Percentiles rank a stretch among this genome's conserved stretches.
These are phyloP conservation scores for Talaromyces proteolyticus DNA, from an alignment of 495 filamentous ascomycete genomes.

Conservation along the genomic window DNA sequence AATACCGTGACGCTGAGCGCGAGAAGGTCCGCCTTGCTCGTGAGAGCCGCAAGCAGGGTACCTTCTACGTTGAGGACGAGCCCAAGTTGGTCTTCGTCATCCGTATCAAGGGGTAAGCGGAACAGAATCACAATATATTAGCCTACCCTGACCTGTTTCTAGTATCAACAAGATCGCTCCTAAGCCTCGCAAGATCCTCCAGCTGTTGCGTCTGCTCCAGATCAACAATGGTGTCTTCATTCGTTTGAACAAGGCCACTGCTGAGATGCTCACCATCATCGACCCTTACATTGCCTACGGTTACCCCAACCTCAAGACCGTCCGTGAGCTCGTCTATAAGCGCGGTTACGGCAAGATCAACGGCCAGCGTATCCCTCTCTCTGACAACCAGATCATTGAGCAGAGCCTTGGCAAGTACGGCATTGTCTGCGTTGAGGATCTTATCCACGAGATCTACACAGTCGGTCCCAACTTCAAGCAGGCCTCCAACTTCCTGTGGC, in stretches of 20 bases:
- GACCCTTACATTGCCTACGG: slow-evolving; percentile 98
- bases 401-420: slow-evolving; percentile 93
- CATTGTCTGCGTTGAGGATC: slow-evolving; percentile 98
- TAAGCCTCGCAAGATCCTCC: slow-evolving; percentile 99
- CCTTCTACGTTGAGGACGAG: slow-evolving; percentile 90
- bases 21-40: slow-evolving; percentile 94
- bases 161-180: slow-evolving; percentile 99
- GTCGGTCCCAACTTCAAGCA: slow-evolving; percentile 99
- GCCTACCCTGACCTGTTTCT: background rate
- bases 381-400: slow-evolving; percentile 98
- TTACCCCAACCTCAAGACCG: slow-evolving; percentile 97
- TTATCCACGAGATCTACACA: slow-evolving; percentile 98
- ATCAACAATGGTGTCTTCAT: slow-evolving; percentile 99
- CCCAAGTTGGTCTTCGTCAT: slow-evolving; percentile 96
- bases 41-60: slow-evolving; percentile 83
- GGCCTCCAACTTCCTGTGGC: slow-evolving; percentile 99
- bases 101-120: slow-evolving; percentile 89
- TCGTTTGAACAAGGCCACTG: slow-evolving; percentile 93
- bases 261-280: slow-evolving; percentile 96
- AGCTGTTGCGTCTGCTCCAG: slow-evolving; percentile 97
- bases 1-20: slow-evolving; percentile 96
- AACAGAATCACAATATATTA: background rate
- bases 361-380: slow-evolving; percentile 91
- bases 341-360: slow-evolving; percentile 96
- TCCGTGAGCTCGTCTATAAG: slow-evolving; percentile 99